These are phyloP conservation scores for Euphorbia lathyris DNA, from an alignment of 345 rosid species.

Conservation along the genomic window DNA sequence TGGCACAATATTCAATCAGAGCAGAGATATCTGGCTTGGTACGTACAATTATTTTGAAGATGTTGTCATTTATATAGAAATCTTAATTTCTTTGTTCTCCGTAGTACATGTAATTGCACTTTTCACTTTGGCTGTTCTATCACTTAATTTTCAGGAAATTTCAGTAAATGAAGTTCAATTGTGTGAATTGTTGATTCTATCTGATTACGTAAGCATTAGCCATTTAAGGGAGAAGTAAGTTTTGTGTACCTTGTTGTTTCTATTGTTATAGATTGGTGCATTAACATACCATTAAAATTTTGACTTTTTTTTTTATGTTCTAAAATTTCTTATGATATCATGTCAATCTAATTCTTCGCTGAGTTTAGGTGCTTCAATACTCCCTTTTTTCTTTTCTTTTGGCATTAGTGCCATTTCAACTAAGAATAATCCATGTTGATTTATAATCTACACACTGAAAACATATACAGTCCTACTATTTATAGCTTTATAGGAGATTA, in stretches of 20 bases:
- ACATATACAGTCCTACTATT: no score
- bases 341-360: background rate
- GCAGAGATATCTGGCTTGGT: conserved; percentile 73
- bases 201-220: conserved; percentile 65
- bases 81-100: conserved; percentile 2
- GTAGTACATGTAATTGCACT: background rate
- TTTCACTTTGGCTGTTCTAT: background rate
- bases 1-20: conserved; percentile 71
- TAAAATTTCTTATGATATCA: background rate
- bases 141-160: conserved; percentile 41
- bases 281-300: background rate
- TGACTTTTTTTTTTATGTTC: background rate
- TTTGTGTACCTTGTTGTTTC: conserved; percentile 3
- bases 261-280: background rate
- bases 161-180: conserved; percentile 71
- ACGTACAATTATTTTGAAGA: conserved; percentile 29
- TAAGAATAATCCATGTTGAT: background rate
- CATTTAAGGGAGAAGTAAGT: conserved; percentile 81
- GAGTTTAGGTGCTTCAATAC: background rate
- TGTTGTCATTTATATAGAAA: background rate
- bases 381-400: background rate
- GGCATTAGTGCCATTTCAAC: background rate
- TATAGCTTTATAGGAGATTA: no score
- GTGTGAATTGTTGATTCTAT: conserved; percentile 59
- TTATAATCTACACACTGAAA: no score